A percentile compares a stretch with the other conserved stretches of the same genome.
Evolutionary conservation across 768 basidiomycete species (phyloP).

Genomic region (Termitomyces sp.): DNA sequence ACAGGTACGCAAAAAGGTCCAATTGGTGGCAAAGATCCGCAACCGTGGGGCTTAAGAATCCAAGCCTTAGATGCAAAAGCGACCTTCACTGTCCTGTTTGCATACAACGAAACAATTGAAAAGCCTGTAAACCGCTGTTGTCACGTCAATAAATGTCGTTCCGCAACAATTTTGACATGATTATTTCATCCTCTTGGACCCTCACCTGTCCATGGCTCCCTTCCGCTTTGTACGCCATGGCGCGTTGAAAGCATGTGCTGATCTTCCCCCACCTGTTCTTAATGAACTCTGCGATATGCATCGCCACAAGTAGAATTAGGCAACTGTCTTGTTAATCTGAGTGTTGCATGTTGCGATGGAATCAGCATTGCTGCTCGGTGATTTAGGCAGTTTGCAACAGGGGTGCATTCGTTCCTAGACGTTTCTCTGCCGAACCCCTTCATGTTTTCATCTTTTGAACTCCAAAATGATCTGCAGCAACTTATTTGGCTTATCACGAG

Average conservation of each 20-base stretch:
- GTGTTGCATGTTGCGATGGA: not conserved
- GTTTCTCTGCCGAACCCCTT: not conserved
- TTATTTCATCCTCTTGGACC: not conserved
- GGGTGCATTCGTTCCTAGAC: not conserved
- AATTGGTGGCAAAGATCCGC: slow-evolving; percentile 76
- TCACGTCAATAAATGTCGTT: not conserved
- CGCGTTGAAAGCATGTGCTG: not conserved
- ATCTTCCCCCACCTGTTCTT: not conserved
- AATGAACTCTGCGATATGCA: not conserved
- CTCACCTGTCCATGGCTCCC: not conserved
- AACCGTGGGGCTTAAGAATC: slow-evolving; percentile 59
- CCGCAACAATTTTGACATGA: not conserved
- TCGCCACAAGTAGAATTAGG: not conserved
- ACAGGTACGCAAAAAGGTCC: slow-evolving; percentile 81
- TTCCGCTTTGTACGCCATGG: not conserved
- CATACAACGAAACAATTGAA: not conserved
- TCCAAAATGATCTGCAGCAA: not conserved
- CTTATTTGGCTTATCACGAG: slow-evolving; percentile 29
- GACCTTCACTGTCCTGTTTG: not conserved
- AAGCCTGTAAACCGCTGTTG: not conserved
- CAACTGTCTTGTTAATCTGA: not conserved
- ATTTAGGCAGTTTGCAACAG: not conserved
- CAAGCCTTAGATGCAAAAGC: not conserved
- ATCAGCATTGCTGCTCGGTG: not conserved
- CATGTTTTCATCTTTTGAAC: not conserved